Base-by-base conservation (phyloP, 2,329 filamentous ascomycete species). In the Rhinocladiella mackenziei region DNA sequence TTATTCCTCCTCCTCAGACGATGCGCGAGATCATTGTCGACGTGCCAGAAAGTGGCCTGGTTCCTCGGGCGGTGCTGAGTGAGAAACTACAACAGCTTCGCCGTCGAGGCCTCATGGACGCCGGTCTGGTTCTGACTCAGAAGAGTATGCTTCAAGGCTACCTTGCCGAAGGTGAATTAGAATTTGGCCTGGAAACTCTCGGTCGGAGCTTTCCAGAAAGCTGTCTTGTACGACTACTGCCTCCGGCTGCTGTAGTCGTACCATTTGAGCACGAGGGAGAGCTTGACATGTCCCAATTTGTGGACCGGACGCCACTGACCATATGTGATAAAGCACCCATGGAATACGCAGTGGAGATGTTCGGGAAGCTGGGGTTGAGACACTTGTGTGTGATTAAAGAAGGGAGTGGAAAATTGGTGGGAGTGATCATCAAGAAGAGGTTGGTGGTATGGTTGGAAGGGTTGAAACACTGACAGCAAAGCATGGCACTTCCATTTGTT, bases 301-400 rank as follows among this genome's bases (percentile, higher is more conserved):
- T 80, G 1, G 76, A 80, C 56, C 64, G 70, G 1, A 78, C 73
- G 11, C 76, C 75, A 1, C 49, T 80, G 44, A 71, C 62, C 1
- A 59, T 80, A 4, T 72, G 66, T 42, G 68, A 65, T 1, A 68
- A 68, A 32, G 74, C 76, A 31, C 76, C 76, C 7, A 65, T 80
- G 54, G 77, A 81, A 58, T 77, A 76, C 58, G 74, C 70, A 1
- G 72, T 78, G 1, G 77, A 80, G 59, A 74, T 80, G 70, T 79
- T 80, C 63, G 71, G 70, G 2, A 78, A 77, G 56, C 55, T 81
- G 30, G 77, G 76, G 0, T 50, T 79, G 51, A 61, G 75, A 45
- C 69, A 78, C 61, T 48, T 80, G 31, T 71, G 75, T 55, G 61
- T 80, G 4, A 66, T 72, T 2, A 72, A 77, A 47, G 71, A 76